Evolutionary conservation across 352 stramenopile genomes (phyloP), one percentile per base, ranked within the genome.

Genomic region (Globisporangium acanthophoron): DNA sequence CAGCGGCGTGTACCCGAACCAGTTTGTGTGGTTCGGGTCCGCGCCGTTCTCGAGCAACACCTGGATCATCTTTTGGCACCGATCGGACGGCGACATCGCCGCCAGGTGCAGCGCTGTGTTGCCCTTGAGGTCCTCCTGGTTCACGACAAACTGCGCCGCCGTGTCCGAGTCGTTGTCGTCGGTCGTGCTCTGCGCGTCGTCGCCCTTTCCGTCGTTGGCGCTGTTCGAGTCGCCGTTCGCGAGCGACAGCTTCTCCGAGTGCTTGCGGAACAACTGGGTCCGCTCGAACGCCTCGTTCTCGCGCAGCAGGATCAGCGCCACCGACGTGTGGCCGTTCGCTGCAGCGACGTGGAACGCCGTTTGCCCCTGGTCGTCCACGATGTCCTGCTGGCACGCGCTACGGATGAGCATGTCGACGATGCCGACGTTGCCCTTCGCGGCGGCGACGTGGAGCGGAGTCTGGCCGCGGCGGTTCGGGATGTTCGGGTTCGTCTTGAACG

Each of bases 1-100:
- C 46, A 94, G 57, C 21, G 85, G 69, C 1, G 83, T 92, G 76
- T 94, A 94, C 47, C 85, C 85, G 54, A 94, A 93, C 85, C 85
- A 94, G 53, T 94, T 94, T 0, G 73, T 59, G 50, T 68, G 59
- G 56, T 90, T 93, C 11, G 85, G 79, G 54, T 93, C 78, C 1
- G 82, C 78, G 12, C 83, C 83, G 46, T 92, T 93, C 51, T 94
- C 83, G 5, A 94, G 61, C 12, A 94, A 57, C 15, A 94, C 53
- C 56, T 93, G 79, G 20, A 94, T 39, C 76, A 91, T 91, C 48
- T 91, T 89, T 31, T 94, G 79, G 57, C 84, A 91, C 27, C 82
- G 78, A 5, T 90, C 77, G 0, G 76, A 83, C 7, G 85, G 85
- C 1, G 80, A 90, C 80, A 92, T 94, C n/a, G 80, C 85, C 37